Evolutionary conservation across 1,139 yeast species (phyloP).

Genomic region (Debaryomyces sp.): DNA sequence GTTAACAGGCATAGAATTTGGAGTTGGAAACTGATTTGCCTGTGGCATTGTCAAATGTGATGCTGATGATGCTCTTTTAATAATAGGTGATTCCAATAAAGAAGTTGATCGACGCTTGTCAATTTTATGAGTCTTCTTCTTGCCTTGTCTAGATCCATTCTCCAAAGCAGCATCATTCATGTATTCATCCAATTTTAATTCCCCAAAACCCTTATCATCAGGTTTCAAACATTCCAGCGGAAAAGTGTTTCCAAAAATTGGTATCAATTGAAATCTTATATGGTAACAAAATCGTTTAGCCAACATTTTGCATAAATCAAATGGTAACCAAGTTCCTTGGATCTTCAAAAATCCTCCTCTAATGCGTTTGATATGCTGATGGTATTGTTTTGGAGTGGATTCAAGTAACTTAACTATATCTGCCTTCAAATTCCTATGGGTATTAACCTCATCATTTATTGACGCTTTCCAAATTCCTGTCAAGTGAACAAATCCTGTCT

Average conservation of each 20-base stretch:
- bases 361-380: constrained; percentile 67
- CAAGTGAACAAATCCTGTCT: constrained; percentile 84
- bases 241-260: constrained; percentile 76
- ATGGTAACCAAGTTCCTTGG: constrained; percentile 96
- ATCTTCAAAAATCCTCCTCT: constrained; percentile 92
- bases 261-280: constrained; percentile 75
- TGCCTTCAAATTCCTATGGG: constrained; percentile 55
- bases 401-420: constrained; percentile 77
- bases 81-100: constrained; percentile 5
- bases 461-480: constrained; percentile 92
- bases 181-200: constrained; percentile 46
- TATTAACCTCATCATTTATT: constrained; percentile 9
- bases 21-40: background rate
- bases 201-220: constrained; percentile 68
- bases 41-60: background rate
- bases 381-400: constrained; percentile 69
- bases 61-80: background rate
- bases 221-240: constrained; percentile 73
- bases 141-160: background rate
- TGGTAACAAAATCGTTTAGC: constrained; percentile 79
- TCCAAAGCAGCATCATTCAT: constrained; percentile 8
- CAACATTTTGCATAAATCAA: constrained; percentile 62
- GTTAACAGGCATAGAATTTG: background rate
- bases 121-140: constrained; percentile 22
- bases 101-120: constrained; percentile 5